Conservation (phyloP, 2,329 filamentous ascomycete genomes). For the Raffaelea albimanens region DNA sequence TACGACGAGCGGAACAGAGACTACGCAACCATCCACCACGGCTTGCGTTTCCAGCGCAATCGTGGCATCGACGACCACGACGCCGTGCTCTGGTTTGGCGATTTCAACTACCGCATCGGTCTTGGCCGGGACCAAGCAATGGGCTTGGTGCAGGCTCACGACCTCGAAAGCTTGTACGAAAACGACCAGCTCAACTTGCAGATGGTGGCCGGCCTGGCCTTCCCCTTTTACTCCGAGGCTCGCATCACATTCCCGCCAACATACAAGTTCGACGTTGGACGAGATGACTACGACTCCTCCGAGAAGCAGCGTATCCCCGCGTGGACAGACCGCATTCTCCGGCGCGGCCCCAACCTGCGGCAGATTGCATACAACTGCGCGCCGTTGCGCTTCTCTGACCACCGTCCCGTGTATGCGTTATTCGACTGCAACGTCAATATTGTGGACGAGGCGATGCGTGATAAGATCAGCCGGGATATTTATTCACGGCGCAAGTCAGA, state of each 20-base stretch:
- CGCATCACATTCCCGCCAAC: conserved; percentile 84
- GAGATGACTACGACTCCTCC: conserved; percentile 86
- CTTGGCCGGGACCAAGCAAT: conserved; percentile 70
- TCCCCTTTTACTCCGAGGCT: conserved; percentile 86
- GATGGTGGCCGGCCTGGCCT: conserved; percentile 87
- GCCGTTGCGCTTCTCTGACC: conserved; percentile 82
- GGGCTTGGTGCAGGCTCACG: conserved; percentile 59
- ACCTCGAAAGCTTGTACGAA: conserved; percentile 74
- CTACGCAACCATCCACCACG: conserved; percentile 79
- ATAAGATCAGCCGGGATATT: conserved; percentile 62
- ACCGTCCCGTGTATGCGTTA: conserved; percentile 85
- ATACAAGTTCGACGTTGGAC: conserved; percentile 89
- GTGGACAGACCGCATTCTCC: conserved; percentile 90
- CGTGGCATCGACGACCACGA: conserved; percentile 84
- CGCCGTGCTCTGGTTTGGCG: conserved; percentile 86
- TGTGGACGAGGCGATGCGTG: conserved; percentile 64
- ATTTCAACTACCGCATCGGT: conserved; percentile 97
- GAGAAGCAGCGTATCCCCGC: conserved; percentile 93
- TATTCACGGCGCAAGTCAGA: conserved; percentile 62
- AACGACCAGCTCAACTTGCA: conserved; percentile 96
- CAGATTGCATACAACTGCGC: conserved; percentile 78
- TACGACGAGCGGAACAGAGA: conserved; percentile 94
- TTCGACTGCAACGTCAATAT: conserved; percentile 80
- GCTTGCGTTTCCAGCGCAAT: conserved; percentile 84
- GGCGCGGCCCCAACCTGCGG: conserved; percentile 73